A percentile compares a stretch with the other conserved stretches of the same genome.
These are phyloP conservation scores for Colletotrichum sidae DNA, from an alignment of 2,329 filamentous ascomycete species.

Conservation along the genomic window DNA sequence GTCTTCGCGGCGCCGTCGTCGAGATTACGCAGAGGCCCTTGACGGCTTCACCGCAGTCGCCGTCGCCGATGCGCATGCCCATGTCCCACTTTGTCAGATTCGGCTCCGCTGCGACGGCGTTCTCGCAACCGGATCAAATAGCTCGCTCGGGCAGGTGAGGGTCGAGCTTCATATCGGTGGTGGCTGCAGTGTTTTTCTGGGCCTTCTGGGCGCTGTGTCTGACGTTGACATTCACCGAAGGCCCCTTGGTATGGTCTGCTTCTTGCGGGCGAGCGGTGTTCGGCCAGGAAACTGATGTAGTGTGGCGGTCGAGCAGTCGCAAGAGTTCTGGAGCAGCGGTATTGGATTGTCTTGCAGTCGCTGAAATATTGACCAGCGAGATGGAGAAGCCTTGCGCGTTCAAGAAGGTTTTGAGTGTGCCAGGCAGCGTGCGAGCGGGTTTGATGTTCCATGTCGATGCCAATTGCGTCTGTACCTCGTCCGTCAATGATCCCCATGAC, in stretches of 20 bases:
- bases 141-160: constrained; percentile 42
- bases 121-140: constrained; percentile 45
- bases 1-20: constrained; percentile 43
- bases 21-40: constrained; percentile 44
- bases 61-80: constrained; percentile 45
- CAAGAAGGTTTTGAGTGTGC: no score
- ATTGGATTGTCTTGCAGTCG: constrained; percentile 43
- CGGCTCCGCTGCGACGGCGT: constrained; percentile 49
- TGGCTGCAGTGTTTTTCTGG: not conserved
- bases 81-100: constrained; percentile 48
- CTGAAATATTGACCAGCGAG: constrained; percentile 62
- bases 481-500: no score
- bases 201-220: not conserved
- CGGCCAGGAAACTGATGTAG: constrained; percentile 63
- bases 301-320: constrained; percentile 60
- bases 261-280: constrained; percentile 41
- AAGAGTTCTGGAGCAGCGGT: constrained; percentile 52
- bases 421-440: no score
- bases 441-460: no score
- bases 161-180: constrained; percentile 40
- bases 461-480: no score
- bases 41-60: constrained; percentile 44
- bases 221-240: not conserved
- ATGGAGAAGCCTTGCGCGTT: constrained; percentile 54
- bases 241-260: not conserved